Percentiles rank a stretch among this genome's conserved stretches.
Evolutionary conservation across 73 alveolate genomes (phyloP).

Genomic region (Blepharisma japonicum): DNA sequence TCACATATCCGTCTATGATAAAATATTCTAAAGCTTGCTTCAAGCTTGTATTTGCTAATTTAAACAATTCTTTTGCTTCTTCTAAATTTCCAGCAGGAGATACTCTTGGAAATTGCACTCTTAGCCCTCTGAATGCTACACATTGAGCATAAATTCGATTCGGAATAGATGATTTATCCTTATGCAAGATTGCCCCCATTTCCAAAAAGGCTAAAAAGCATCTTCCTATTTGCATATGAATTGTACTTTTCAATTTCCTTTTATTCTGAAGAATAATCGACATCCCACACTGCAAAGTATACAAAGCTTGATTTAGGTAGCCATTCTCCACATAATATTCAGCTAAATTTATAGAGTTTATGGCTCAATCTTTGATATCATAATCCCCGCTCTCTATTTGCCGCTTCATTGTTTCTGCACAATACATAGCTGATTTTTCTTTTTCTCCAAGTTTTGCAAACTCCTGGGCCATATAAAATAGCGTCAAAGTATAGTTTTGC

Average conservation of each 20-base stretch:
- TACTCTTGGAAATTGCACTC: slow-evolving; percentile 44
- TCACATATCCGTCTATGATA: slow-evolving; percentile 81
- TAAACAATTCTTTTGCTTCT: slow-evolving; percentile 85
- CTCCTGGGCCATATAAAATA: slow-evolving; percentile 96
- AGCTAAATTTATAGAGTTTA: slow-evolving; percentile 87
- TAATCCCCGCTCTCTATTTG: slow-evolving; percentile 84
- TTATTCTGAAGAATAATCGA: slow-evolving; percentile 78
- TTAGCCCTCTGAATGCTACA: slow-evolving; percentile 48
- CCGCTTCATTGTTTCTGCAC: slow-evolving; percentile 92
- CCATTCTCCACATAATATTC: slow-evolving; percentile 91
- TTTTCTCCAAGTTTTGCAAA: slow-evolving; percentile 87
- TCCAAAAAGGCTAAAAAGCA: slow-evolving; percentile 72
- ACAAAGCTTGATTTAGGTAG: slow-evolving; percentile 89
- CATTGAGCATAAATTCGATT: slow-evolving; percentile 43
- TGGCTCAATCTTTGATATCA: slow-evolving; percentile 90
- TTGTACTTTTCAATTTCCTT: slow-evolving; percentile 78
- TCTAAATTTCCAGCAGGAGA: slow-evolving; percentile 74
- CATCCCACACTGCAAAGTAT: slow-evolving; percentile 85
- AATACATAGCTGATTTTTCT: slow-evolving; percentile 88
- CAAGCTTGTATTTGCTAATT: slow-evolving; percentile 87
- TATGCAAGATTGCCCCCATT: slow-evolving; percentile 54
- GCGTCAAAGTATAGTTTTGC: slow-evolving; percentile 89
- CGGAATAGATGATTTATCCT: slow-evolving; percentile 40
- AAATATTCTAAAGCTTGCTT: slow-evolving; percentile 84
- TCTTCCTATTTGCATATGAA: slow-evolving; percentile 88